Percentiles rank a stretch among this genome's conserved stretches.
These are phyloP conservation scores for Biscutella laevigata DNA, from an alignment of 441 rosid species.

Conservation along the genomic window DNA sequence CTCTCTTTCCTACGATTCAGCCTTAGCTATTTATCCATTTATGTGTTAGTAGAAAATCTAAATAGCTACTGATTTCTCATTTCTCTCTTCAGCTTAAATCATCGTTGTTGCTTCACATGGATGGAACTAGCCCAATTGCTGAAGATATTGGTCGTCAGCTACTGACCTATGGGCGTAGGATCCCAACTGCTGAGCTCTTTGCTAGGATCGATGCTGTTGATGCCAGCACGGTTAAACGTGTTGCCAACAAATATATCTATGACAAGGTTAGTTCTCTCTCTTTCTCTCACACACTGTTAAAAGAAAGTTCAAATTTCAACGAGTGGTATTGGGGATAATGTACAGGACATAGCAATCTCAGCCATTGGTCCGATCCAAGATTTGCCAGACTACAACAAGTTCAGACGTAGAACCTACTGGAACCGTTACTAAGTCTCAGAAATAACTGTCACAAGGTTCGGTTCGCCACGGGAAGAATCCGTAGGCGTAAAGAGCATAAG, in stretches of 20 bases:
- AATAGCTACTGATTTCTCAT: background rate
- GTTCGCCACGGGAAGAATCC: constrained; percentile 14
- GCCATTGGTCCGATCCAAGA: constrained; percentile 91
- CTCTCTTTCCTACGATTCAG: background rate
- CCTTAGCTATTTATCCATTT: background rate
- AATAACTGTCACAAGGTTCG: background rate
- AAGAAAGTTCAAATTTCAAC: background rate
- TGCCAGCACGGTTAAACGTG: constrained; percentile 78
- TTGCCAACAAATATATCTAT: constrained; percentile 80
- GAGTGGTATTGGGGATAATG: background rate
- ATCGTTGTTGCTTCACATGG: constrained; percentile 87
- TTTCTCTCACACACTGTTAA: background rate
- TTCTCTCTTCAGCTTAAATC: constrained; percentile 75
- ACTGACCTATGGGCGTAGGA: constrained; percentile 90
- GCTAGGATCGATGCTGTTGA: constrained; percentile 94
- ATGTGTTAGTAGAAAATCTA: background rate
- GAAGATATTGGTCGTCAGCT: constrained; percentile 99
- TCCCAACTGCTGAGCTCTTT: constrained; percentile 81
- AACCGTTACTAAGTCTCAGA: constrained; percentile 56
- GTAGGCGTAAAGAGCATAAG: constrained; percentile 17
- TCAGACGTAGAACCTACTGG: constrained; percentile 98
- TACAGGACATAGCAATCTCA: constrained; percentile 88
- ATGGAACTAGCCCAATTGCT: constrained; percentile 94
- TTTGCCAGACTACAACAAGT: constrained; percentile 91
- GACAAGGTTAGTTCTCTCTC: constrained; percentile 52